Evolutionary conservation across 805 yeast species (phyloP).

Genomic region (Clavispora vitiphila): DNA sequence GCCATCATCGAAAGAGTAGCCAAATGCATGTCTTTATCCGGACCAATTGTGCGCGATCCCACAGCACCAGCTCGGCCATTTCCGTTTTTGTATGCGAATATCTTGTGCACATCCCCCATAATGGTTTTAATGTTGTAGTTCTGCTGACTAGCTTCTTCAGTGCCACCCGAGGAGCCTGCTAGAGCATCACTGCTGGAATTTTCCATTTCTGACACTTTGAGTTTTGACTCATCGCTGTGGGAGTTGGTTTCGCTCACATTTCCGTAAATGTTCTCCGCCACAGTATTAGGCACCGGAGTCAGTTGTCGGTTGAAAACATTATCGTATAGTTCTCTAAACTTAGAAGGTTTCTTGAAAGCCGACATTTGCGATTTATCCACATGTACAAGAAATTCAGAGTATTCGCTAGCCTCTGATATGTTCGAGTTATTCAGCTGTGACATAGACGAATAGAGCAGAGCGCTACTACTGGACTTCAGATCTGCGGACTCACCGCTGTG

Average conservation of each 20-base stretch:
- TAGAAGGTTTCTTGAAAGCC: neutral
- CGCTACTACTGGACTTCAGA: neutral
- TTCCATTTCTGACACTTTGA: neutral
- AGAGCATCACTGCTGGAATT: neutral
- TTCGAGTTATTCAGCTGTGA: neutral
- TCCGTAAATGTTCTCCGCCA: constrained; percentile 18
- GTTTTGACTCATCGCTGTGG: neutral
- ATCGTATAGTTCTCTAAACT: constrained; percentile 1
- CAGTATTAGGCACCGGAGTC: neutral
- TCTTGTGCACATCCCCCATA: constrained; percentile 29
- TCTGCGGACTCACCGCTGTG: neutral
- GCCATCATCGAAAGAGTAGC: constrained; percentile 13
- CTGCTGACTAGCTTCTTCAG: neutral
- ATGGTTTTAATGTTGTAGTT: constrained; percentile 17
- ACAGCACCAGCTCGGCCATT: constrained; percentile 13
- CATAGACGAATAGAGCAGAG: neutral
- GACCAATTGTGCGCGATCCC: neutral
- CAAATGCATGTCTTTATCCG: constrained; percentile 7
- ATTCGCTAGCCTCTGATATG: neutral
- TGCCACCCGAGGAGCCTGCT: too few relatives aligned
- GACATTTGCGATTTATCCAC: neutral
- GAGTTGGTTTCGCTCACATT: constrained; percentile 19
- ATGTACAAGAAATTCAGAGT: constrained; percentile 1
- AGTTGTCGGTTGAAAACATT: neutral
- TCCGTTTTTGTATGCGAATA: constrained; percentile 7